Base-by-base conservation (phyloP, 2,329 filamentous ascomycete species). In the Pyricularia sp. region DNA sequence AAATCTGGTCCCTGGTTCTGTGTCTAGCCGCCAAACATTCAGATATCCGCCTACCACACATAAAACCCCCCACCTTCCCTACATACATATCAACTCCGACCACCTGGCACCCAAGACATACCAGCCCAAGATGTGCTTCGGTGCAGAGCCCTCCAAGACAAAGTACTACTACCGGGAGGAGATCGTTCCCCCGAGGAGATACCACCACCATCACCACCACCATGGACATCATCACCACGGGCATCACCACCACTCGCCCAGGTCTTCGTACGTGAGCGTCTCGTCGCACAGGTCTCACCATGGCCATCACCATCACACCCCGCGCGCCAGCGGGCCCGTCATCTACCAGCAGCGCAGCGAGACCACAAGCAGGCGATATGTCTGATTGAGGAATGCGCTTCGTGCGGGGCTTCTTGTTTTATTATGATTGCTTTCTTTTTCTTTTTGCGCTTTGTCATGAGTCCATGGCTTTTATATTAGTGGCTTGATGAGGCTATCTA, bases 111-210 rank as follows among this genome's bases (percentile, higher is more conserved):
- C 42, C 42, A 55, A 9, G 14, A 30, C 28, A 30, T 4, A n/a
- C n/a, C 36, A 50, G 6, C 2, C 26, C 75, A 81, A 74, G 28
- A 86, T 86, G 84, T 86, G 84, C 74, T 85, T 86, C 79, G 74
- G 78, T 65, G 71, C 31, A 33, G 66, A 77, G 68, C 78, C 80
- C 70, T 80, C 81, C 68, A 76, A 75, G 33, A 81, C 79, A 59
- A 80, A 80, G 65, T 85, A 86, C 78, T 86, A 86, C 79, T 85
- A 86, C 75, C 81, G 81, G 74, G 82, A 86, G 77, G 84, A 86
- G 72, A 79, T 82, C 71, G 79, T 84, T 65, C 84, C 84, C 63
- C 78, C 81, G 69, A 78, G 82, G 59, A 66, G 50, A 33, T 23
- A 55, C 36, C 67, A 64, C 33, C 59, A 64, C 36, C 67, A 64